These are phyloP conservation scores for Schizochytrium sp. DNA, from an alignment of 108 stramenopile genomes.

Conservation along the genomic window DNA sequence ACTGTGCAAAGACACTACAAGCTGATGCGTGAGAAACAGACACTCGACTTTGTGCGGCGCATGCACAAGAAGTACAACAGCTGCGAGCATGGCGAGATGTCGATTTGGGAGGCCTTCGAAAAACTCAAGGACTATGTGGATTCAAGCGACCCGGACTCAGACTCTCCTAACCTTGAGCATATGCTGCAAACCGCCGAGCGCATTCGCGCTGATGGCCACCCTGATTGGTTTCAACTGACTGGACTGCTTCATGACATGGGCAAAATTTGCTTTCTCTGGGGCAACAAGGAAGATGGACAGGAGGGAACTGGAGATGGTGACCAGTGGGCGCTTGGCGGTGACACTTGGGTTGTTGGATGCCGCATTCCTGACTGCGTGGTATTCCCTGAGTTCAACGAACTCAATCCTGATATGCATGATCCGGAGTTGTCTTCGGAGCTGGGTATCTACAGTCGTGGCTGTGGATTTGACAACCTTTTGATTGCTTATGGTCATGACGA, in stretches of 20 bases:
- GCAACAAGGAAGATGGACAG: constrained; percentile 79
- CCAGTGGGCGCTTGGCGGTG: constrained; percentile 86
- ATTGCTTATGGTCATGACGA: constrained; percentile 87
- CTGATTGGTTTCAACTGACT: constrained; percentile 83
- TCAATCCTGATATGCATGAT: constrained; percentile 84
- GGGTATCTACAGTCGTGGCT: constrained; percentile 81
- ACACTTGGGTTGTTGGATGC: constrained; percentile 85
- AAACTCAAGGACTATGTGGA: constrained; percentile 84
- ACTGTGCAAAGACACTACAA: constrained; percentile 78
- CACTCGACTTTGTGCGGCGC: constrained; percentile 62
- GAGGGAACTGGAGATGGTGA: constrained; percentile 80
- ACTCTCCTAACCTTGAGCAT: constrained; percentile 82
- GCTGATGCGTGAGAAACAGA: constrained; percentile 77
- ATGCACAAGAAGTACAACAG: constrained; percentile 81
- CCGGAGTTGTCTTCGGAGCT: constrained; percentile 73
- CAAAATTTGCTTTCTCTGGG: constrained; percentile 87
- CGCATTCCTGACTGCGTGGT: constrained; percentile 75
- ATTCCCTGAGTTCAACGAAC: constrained; percentile 81
- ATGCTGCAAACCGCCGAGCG: constrained; percentile 85
- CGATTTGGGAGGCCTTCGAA: constrained; percentile 81
- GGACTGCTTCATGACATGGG: constrained; percentile 87
- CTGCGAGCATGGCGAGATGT: constrained; percentile 76
- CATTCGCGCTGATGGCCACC: constrained; percentile 80
- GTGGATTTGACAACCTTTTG: constrained; percentile 79
- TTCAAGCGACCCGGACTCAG: constrained; percentile 83